Evolutionary conservation across 148 eudicot genomes (phyloP).

Genomic region (Rhododendron ferrugineum): DNA sequence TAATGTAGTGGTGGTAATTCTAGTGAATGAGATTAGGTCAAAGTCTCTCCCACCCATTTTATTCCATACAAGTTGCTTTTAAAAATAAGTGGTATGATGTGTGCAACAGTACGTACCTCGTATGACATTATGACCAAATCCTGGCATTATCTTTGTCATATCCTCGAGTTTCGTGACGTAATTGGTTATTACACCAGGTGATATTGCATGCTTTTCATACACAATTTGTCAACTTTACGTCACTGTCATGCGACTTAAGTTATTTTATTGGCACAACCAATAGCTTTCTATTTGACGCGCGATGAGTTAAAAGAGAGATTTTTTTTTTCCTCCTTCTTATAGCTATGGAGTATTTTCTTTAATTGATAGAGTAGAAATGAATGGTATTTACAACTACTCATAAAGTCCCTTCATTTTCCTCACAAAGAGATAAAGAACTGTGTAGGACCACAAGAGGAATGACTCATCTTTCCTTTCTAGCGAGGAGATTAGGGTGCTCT

Average conservation of each 20-base stretch:
- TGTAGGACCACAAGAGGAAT: not conserved
- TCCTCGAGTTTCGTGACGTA: not conserved
- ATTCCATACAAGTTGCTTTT: not conserved
- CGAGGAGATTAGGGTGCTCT: not conserved
- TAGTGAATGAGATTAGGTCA: not conserved
- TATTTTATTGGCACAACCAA: not conserved
- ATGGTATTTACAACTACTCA: not conserved
- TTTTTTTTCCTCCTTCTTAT: not conserved
- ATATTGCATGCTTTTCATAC: not conserved
- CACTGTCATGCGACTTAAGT: not conserved
- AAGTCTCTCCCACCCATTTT: not conserved
- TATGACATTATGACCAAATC: not conserved
- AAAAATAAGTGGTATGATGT: not conserved
- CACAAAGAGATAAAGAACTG: not conserved
- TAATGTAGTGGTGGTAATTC: not conserved
- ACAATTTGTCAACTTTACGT: not conserved
- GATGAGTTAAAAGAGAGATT: too few relatives aligned
- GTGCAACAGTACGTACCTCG: not conserved
- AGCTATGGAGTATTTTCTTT: not conserved
- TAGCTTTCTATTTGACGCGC: too few relatives aligned
- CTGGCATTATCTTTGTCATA: too few relatives aligned
- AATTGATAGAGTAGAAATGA: not conserved
- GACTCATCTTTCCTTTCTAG: not conserved
- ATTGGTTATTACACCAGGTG: not conserved
- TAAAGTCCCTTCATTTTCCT: not conserved